Evolutionary conservation across 2,329 filamentous ascomycete genomes (phyloP), one percentile per base, ranked within the genome.

Genomic region (Aspergillus hiratsukae): DNA sequence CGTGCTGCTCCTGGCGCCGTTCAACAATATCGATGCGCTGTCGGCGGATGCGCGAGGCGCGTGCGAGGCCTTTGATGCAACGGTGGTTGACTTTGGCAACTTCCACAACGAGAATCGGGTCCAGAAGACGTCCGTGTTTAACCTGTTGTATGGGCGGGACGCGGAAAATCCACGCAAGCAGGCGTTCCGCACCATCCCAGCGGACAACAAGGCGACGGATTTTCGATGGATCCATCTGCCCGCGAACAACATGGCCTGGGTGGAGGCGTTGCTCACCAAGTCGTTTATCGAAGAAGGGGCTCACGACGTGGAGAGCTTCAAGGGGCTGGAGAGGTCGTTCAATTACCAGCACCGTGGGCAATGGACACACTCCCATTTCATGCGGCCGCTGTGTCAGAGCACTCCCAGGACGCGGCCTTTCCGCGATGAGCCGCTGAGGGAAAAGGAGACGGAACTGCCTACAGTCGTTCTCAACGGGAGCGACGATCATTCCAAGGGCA

Each of bases 261-360:
- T 83, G 4, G 84, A 87, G 68, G 80, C 83, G 0, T 72, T 87
- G 1, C 71, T 87, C n/a, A 83, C 83, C 1, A 87, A 87, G 61
- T 79, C 79, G 7, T 87, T 87, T 61, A 82, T 87, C 35, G 85
- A 87, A 66, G 81, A 83, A 40, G 83, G 83, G 0, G 79, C 81
- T 17, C 78, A 78, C n/a, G 84, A 87, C 65, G 80, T 86, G 1
- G 82, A 86, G 64, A 81, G 81, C 1, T 87, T 86, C 71, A 87
- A 86, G 63, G 81, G 83, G 0, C 66, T 87, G 2, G 83, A 85
- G 62, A 80, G 81, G 58, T 84, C 81, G 3, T 85, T 87, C 59
- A 81, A 80, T 46, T 83, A 86, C 60, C 82, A 86, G 58, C 84
- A 87, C 66, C 77, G 82, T 0, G 84, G 84, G 0, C 78, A 80